Base-by-base conservation (phyloP, 768 basidiomycete genomes). In the Russula sp. region DNA sequence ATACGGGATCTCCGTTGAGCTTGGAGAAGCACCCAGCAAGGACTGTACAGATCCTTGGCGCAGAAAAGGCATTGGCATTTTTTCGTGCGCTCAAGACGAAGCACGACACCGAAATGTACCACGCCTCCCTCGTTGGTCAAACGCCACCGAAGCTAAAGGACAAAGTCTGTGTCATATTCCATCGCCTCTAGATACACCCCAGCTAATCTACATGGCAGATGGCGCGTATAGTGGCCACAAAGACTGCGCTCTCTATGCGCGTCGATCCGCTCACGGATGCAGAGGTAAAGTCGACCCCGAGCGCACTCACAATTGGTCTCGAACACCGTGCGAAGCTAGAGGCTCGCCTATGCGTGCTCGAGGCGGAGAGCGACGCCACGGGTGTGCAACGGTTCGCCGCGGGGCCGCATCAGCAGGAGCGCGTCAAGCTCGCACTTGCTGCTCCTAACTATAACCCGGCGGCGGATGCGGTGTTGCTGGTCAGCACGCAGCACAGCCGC, bases 181-280 rank as follows among this genome's bases (percentile, higher is more conserved):
- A 20, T 11, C 14, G 3, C 10, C 10, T 22, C 18, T 39, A 6
- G 2, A 50, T 34, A 34, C 55, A 67, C 25, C 54, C 20, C 42
- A 9, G 11, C 49, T 34, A 53, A 57, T 7, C 13, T 10, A 51
- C 13, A n/a, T 68, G 5, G 14, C 45, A 90, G 87, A 98, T 98
- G 97, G 97, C 97, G 22, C 91, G 97, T 70, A 99, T 99, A 97
- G 93, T 98, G 35, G 95, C 97, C 51, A 98, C 97, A 51, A 99
- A 99, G 79, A 87, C 96, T 4, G 92, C 97, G 1, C 84, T 99
- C 14, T 96, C 96, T 5, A 92, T 97, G 69, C 96, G 97, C 74
- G 93, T 98, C 41, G 97, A 99, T 67, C 97, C 97, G 7, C 86
- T 99, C 49, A 88, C 95, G 45, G 93, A 97, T 64, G 79, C 86